A percentile compares a stretch with the other conserved stretches of the same genome.
These are phyloP conservation scores for Neofusicoccum kwambonambiense DNA, from an alignment of 2,329 filamentous ascomycete genomes.

Conservation along the genomic window DNA sequence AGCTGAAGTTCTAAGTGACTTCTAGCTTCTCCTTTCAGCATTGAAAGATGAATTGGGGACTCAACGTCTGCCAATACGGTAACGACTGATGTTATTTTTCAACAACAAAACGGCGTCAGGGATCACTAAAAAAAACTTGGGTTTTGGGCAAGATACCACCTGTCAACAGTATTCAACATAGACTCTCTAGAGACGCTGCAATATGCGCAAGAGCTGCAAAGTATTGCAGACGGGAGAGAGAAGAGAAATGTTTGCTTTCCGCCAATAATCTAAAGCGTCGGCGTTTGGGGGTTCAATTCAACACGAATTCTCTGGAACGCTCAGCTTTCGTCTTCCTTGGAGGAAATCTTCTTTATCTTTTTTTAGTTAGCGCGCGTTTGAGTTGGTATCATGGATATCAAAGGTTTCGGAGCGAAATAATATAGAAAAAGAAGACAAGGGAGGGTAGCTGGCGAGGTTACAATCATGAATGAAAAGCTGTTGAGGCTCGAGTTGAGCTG, in stretches of 20 bases:
- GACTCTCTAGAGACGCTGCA: slow-evolving; percentile 17
- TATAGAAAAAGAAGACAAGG: no score
- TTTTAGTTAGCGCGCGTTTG: background rate
- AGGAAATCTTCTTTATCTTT: background rate
- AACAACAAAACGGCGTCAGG: slow-evolving; percentile 19
- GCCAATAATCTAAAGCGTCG: slow-evolving; percentile 11
- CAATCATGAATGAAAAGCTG: no score
- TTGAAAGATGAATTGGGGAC: slow-evolving; percentile 3
- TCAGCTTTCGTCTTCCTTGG: background rate
- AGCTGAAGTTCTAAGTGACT: slow-evolving; percentile 72
- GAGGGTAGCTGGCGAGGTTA: no score
- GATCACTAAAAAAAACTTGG: slow-evolving; percentile 22
- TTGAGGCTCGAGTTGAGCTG: no score
- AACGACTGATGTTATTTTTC: slow-evolving; percentile 15
- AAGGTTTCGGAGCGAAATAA: background rate
- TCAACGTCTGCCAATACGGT: slow-evolving; percentile 18
- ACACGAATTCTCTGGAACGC: slow-evolving; percentile 18
- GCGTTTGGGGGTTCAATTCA: slow-evolving; percentile 19
- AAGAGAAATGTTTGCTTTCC: background rate
- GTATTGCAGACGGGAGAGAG: slow-evolving; percentile 5
- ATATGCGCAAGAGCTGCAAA: slow-evolving; percentile 18
- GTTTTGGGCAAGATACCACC: slow-evolving; percentile 13
- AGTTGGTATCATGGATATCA: background rate
- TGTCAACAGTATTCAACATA: slow-evolving; percentile 21
- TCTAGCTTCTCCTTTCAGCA: background rate